Conservation (phyloP, 441 rosid species). For the Eugenia klotzschiana region DNA sequence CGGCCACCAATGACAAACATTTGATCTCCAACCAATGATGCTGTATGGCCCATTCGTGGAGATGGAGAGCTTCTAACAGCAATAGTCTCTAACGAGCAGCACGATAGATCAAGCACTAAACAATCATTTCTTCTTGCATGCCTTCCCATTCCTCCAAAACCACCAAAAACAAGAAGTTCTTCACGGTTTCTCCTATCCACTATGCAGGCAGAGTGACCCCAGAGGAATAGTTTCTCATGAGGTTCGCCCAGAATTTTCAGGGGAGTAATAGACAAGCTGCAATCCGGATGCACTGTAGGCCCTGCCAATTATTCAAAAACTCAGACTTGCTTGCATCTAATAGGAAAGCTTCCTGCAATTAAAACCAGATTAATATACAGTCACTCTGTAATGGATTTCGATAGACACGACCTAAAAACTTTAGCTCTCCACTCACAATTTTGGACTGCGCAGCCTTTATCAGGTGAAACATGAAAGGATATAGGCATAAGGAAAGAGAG, state of each 20-base stretch:
- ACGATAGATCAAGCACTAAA: constrained; percentile 45
- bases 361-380: constrained; percentile 19
- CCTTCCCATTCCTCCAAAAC: constrained; percentile 88
- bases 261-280: constrained; percentile 23
- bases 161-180: constrained; percentile 59
- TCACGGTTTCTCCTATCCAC: constrained; percentile 12
- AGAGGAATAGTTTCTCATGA: constrained; percentile 66
- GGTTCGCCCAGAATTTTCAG: constrained; percentile 46
- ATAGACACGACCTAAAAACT: neutral
- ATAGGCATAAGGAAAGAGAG: neutral
- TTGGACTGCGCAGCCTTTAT: neutral
- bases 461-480: neutral
- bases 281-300: constrained; percentile 15
- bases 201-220: constrained; percentile 77
- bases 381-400: neutral
- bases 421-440: neutral
- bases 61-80: constrained; percentile 36
- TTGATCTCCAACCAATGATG: constrained; percentile 50
- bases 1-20: constrained; percentile 81
- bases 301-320: constrained; percentile 80
- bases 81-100: constrained; percentile 31
- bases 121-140: constrained; percentile 74
- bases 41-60: constrained; percentile 73
- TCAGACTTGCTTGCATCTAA: constrained; percentile 54
- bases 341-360: constrained; percentile 53